Percentiles rank a stretch among this genome's conserved stretches.
phyloP scores from a whole-genome alignment of 1,284 basidiomycete species.

The Pholiota adiposa region DNA sequence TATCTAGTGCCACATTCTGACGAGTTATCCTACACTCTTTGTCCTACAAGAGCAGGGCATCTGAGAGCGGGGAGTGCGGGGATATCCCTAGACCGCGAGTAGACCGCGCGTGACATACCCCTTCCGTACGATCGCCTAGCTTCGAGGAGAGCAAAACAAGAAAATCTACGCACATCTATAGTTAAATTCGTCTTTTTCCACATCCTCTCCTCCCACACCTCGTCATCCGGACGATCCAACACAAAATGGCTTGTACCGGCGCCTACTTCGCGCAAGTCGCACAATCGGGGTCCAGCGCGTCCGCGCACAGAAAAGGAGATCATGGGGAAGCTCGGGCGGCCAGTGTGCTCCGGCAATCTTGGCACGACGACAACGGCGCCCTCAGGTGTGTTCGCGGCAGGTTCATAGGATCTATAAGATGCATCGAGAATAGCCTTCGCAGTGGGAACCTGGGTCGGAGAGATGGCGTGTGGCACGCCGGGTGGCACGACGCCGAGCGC shows the following conservation, averaged over 20 bases:
- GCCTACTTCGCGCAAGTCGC: conserved; percentile 22
- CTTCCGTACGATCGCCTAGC: no score
- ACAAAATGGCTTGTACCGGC: not conserved
- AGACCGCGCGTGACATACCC: no score
- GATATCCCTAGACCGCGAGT: no score
- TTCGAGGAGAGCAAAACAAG: no score
- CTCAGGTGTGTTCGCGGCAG: conserved; percentile 1
- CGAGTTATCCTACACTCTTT: no score
- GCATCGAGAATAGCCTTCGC: conserved; percentile 25
- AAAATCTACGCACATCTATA: conserved; percentile 34
- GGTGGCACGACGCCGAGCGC: not conserved
- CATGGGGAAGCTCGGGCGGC: conserved; percentile 21
- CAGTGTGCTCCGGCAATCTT: conserved; percentile 23
- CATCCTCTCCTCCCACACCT: conserved; percentile 21
- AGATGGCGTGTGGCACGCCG: conserved; percentile 6
- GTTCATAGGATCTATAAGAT: conserved; percentile 2
- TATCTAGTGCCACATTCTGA: no score
- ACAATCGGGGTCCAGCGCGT: conserved; percentile 30
- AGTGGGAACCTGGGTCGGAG: conserved; percentile 17
- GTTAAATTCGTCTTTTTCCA: conserved; percentile 30
- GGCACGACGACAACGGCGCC: conserved; percentile 24
- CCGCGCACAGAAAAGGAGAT: conserved; percentile 30
- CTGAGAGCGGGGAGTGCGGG: no score
- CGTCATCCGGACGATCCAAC: conserved; percentile 24
- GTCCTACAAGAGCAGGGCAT: no score